Conservation (phyloP, 2,329 filamentous ascomycete genomes). For the Cyphellophora attinorum region DNA sequence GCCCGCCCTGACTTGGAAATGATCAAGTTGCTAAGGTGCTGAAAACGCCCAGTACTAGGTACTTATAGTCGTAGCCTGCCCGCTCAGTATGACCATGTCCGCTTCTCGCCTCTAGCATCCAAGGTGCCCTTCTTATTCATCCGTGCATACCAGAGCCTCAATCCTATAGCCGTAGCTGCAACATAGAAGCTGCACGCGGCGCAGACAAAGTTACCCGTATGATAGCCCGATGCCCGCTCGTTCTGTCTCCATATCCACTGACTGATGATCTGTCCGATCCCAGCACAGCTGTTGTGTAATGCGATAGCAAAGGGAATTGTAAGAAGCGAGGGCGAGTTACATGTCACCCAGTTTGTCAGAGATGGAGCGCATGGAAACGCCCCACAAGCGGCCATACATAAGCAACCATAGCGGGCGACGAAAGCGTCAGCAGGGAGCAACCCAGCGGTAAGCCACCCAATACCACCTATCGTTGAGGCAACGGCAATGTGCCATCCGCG, state of each 20-base stretch:
- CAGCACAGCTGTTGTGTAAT: constrained; percentile 59
- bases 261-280: constrained; percentile 60
- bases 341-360: constrained; percentile 60
- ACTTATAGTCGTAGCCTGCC: too few species aligned
- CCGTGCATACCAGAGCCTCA: constrained; percentile 12
- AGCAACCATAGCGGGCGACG: constrained; percentile 54
- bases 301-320: constrained; percentile 61
- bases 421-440: constrained; percentile 53
- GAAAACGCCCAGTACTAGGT: too few species aligned
- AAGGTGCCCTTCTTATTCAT: constrained; percentile 12
- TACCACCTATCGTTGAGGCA: constrained; percentile 41
- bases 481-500: constrained; percentile 43
- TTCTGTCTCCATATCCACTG: constrained; percentile 61
- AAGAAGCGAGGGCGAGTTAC: constrained; percentile 57
- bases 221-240: constrained; percentile 53
- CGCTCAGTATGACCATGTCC: constrained; percentile 11
- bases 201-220: constrained; percentile 54
- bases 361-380: constrained; percentile 62
- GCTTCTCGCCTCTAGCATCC: constrained; percentile 11
- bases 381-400: constrained; percentile 58
- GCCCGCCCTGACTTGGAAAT: too few species aligned
- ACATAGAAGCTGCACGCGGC: constrained; percentile 16
- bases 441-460: constrained; percentile 54
- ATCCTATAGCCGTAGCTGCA: constrained; percentile 5
- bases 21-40: too few species aligned